Percentiles rank a stretch among this genome's conserved stretches.
Evolutionary conservation across 345 rosid genomes (phyloP).

Genomic region (Eucalyptus albens): DNA sequence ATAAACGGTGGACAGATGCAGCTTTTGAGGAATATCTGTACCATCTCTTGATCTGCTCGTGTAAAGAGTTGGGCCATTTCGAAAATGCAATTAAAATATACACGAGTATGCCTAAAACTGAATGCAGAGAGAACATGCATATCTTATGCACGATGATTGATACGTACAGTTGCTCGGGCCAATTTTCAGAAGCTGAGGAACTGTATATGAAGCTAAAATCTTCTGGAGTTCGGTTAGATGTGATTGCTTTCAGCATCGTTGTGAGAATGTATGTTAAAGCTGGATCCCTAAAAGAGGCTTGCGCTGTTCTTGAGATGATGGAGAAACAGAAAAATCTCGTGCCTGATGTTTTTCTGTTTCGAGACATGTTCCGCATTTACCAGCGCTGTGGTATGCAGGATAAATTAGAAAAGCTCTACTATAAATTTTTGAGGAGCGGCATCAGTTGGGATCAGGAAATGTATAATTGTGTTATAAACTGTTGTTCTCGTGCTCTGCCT

Average conservation of each 20-base stretch:
- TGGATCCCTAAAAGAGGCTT: constrained; percentile 63
- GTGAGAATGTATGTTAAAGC: constrained; percentile 78
- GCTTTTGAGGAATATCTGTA: constrained; percentile 71
- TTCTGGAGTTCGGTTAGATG: constrained; percentile 49
- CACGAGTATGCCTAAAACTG: constrained; percentile 22
- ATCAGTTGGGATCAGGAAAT: constrained; percentile 80
- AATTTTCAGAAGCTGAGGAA: constrained; percentile 46
- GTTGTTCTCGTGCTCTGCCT: constrained; percentile 77
- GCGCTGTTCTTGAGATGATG: constrained; percentile 58
- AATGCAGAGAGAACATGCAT: constrained; percentile 50
- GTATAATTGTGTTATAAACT: constrained; percentile 78
- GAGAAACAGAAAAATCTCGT: constrained; percentile 44
- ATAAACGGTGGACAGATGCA: constrained; percentile 63
- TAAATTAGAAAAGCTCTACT: constrained; percentile 43
- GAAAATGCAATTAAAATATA: constrained; percentile 57
- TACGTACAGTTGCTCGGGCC: constrained; percentile 39
- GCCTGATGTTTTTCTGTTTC: constrained; percentile 65
- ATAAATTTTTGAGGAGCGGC: constrained; percentile 43
- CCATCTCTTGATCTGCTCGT: constrained; percentile 76
- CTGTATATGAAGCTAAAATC: constrained; percentile 55
- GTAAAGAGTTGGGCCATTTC: constrained; percentile 62
- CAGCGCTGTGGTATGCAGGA: constrained; percentile 50
- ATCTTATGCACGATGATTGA: constrained; percentile 75
- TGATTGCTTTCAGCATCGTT: constrained; percentile 63
- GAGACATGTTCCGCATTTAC: constrained; percentile 81